Percentiles rank a stretch among this genome's conserved stretches.
phyloP scores from a whole-genome alignment of 2,329 filamentous ascomycete genomes.

The Aspergillus ruber region DNA sequence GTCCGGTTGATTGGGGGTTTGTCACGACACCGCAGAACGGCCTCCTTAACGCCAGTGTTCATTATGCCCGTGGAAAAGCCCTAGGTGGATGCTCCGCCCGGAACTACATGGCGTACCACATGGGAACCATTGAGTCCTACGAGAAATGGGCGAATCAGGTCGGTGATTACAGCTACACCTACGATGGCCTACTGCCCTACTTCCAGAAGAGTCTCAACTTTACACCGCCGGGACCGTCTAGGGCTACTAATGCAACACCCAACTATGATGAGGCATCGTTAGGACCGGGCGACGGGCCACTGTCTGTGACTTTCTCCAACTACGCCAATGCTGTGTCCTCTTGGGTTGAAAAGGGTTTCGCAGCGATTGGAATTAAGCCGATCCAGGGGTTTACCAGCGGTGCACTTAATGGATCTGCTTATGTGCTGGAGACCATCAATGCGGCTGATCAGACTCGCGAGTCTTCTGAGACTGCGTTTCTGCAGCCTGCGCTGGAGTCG shows the following conservation, averaged over 20 bases:
- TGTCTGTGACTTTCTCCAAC: slow-evolving; percentile 34
- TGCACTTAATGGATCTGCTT: slow-evolving; percentile 29
- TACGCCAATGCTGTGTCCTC: slow-evolving; percentile 29
- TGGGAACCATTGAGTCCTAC: slow-evolving; percentile 10
- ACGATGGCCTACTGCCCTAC: slow-evolving; percentile 18
- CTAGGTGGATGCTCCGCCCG: slow-evolving; percentile 14
- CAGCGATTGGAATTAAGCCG: slow-evolving; percentile 31
- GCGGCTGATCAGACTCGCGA: slow-evolving; percentile 42
- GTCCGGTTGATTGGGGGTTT: neutral
- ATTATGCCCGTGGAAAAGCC: slow-evolving; percentile 12
- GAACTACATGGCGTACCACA: slow-evolving; percentile 21
- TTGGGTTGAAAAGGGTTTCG: slow-evolving; percentile 28
- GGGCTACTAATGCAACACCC: slow-evolving; percentile 15
- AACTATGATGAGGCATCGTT: slow-evolving; percentile 13
- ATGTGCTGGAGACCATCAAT: slow-evolving; percentile 43
- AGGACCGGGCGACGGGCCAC: slow-evolving; percentile 22
- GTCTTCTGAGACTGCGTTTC: slow-evolving; percentile 35
- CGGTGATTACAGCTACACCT: slow-evolving; percentile 21
- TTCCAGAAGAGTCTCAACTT: slow-evolving; percentile 22
- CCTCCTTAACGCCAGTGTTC: neutral
- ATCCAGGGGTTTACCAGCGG: slow-evolving; percentile 35
- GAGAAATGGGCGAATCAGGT: slow-evolving; percentile 17
- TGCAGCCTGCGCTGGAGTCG: slow-evolving; percentile 11
- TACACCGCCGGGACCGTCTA: slow-evolving; percentile 14
- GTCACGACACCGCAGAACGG: neutral